A percentile compares a stretch with the other conserved stretches of the same genome.
Conservation (phyloP, 192 early-diverging fungal species). For the Chytriomyces sp. region DNA sequence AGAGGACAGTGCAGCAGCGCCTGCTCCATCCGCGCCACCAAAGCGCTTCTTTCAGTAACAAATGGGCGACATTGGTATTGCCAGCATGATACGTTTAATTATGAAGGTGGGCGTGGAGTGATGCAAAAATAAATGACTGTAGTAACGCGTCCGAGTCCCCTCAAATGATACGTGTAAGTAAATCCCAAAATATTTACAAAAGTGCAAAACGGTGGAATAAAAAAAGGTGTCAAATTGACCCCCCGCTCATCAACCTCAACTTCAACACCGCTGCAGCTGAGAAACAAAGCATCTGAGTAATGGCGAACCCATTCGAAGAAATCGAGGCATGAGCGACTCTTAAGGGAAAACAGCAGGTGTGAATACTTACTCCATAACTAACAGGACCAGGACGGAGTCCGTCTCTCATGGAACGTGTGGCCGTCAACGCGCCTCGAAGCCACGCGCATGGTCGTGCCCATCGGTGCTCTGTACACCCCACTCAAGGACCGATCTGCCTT, state of each 20-base stretch:
- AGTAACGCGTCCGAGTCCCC: too few relatives aligned
- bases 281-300: background rate
- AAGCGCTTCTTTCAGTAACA: constrained; percentile 35
- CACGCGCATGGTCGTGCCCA: constrained; percentile 93
- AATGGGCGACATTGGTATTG: background rate
- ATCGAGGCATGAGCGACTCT: constrained; percentile 44
- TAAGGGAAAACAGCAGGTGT: background rate
- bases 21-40: background rate
- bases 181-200: too few relatives aligned
- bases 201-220: too few relatives aligned
- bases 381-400: constrained; percentile 93
- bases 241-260: too few relatives aligned
- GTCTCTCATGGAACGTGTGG: constrained; percentile 98
- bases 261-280: too few relatives aligned
- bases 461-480: constrained; percentile 90
- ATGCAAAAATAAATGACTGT: too few relatives aligned
- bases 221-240: too few relatives aligned
- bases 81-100: background rate
- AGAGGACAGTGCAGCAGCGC: background rate
- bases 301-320: constrained; percentile 54
- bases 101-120: background rate
- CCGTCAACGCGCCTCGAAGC: constrained; percentile 92
- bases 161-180: too few relatives aligned
- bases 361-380: background rate
- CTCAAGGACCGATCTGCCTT: constrained; percentile 78